Percentiles rank a stretch among this genome's conserved stretches.
Evolutionary conservation across 148 eudicot genomes (phyloP).

Genomic region (Amaranthus palmeri): DNA sequence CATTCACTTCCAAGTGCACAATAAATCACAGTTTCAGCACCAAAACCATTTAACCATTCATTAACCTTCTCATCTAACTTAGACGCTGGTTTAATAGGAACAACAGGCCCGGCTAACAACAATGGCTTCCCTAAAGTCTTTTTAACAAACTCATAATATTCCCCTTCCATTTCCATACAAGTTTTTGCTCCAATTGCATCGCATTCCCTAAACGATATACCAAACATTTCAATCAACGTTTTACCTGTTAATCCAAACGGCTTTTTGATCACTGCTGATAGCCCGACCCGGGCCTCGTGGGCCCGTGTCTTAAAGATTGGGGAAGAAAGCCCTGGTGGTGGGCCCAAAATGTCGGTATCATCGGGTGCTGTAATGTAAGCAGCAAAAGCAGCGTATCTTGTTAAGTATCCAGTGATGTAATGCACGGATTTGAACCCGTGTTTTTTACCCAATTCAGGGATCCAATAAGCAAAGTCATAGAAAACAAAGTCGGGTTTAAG

Average conservation of each 20-base stretch:
- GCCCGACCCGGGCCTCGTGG: conserved; percentile 5
- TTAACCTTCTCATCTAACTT: conserved; percentile 28
- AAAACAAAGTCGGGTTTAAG: conserved; percentile 31
- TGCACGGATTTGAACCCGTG: conserved; percentile 24
- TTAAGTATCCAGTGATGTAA: conserved; percentile 3
- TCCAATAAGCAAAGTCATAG: conserved; percentile 37
- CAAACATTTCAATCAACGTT: neutral
- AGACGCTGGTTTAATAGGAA: conserved; percentile 26
- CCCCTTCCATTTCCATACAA: conserved; percentile 35
- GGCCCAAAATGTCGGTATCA: neutral
- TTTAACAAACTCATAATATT: conserved; percentile 21
- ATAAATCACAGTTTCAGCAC: conserved; percentile 26
- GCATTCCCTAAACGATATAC: neutral
- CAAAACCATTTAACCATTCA: conserved; percentile 33
- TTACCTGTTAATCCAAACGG: conserved; percentile 6
- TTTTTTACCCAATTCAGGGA: conserved; percentile 27
- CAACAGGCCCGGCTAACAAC: conserved; percentile 34
- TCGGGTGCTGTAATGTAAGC: neutral
- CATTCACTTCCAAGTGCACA: conserved; percentile 58
- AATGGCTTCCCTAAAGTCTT: conserved; percentile 6
- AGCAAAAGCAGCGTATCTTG: conserved; percentile 5
- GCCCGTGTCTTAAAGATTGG: neutral
- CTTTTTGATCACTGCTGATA: neutral
- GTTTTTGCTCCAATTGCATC: conserved; percentile 26
- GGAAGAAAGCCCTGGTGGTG: conserved; percentile 14